Evolutionary conservation across 2,329 filamentous ascomycete species (phyloP), one percentile per base, ranked within the genome.

Genomic region (Fusarium sp.): DNA sequence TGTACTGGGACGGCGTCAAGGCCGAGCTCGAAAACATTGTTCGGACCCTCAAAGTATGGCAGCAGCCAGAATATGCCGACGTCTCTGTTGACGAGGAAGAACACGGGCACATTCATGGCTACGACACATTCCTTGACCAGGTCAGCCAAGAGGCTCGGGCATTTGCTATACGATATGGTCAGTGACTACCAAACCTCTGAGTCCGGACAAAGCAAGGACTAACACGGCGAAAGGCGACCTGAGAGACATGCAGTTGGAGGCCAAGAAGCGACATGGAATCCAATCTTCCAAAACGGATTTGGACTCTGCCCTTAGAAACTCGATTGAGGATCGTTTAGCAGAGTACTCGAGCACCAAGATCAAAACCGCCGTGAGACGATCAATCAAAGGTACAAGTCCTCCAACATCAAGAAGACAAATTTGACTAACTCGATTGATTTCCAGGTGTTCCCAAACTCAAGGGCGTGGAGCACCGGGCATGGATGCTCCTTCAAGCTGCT

Each of bases 1-100:
- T 73, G 5, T 73, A 73, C 46, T 73, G 71, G 71, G 67, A 73
- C 34, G 70, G 71, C 1, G 68, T 73, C 47, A 67, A 66, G 13
- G 60, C 59, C 1, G 71, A 73, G 47, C 70, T 73, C 16, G 70
- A 73, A 44, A 73, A 73, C 41, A 73, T 73, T 23, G 50, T 73
- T n/a, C 68, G 68, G 2, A 73, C 71, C 3, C 68, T 73, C 16
- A 71, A 63, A 47, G 54, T 36, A 7, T 73, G 71, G 71, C 65
- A 72, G 36, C 63, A 71, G 23, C 58, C 70, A 34, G 62, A 73
- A 16, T 61, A 50, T 23, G 16, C 59, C 0, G 46, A 65, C 16
- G 68, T 73, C 13, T 44, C 36, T 18, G 48, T 70, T 12, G 30
- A 55, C 8, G 71, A 73, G 7, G 71, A 73, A 28, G n/a, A 64